A percentile compares a stretch with the other conserved stretches of the same genome.
Evolutionary conservation across 169 alveolate genomes (phyloP).

Genomic region (Eimeria praecox): DNA sequence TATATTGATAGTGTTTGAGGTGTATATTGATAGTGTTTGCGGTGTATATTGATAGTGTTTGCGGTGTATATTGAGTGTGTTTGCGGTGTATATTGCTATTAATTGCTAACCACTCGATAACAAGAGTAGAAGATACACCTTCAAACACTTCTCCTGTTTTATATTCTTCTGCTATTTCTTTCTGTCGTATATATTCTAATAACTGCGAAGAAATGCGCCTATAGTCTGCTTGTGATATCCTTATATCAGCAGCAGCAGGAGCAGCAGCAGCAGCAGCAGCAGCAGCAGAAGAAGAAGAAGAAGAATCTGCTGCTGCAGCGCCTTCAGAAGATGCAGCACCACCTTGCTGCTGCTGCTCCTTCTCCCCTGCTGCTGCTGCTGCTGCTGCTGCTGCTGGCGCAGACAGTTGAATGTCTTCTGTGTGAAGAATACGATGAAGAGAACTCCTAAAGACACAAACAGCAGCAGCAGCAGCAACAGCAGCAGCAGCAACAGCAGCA

Average conservation of each 20-base stretch:
- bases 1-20: too few species aligned
- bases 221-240: conserved; percentile 66
- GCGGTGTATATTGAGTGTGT: too few species aligned
- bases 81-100: too few species aligned
- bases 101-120: conserved; percentile 71
- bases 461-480: not conserved
- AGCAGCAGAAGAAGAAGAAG: too few species aligned
- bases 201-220: conserved; percentile 58
- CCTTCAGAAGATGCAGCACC: too few species aligned
- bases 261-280: not conserved
- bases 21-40: too few species aligned
- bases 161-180: not conserved
- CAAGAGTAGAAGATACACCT: conserved; percentile 36
- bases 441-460: conserved; percentile 46
- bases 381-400: not conserved
- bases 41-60: not conserved
- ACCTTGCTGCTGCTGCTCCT: conserved; percentile 41
- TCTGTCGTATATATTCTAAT: conserved; percentile 37
- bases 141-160: not conserved
- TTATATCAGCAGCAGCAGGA: not conserved
- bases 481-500: not conserved
- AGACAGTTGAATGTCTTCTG: conserved; percentile 39
- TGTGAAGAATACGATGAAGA: conserved; percentile 70
- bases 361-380: not conserved
- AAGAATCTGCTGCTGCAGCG: not conserved